Evolutionary conservation across 2,329 filamentous ascomycete species (phyloP), one percentile per base, ranked within the genome.

Genomic region (Nigrospora osmanthi): DNA sequence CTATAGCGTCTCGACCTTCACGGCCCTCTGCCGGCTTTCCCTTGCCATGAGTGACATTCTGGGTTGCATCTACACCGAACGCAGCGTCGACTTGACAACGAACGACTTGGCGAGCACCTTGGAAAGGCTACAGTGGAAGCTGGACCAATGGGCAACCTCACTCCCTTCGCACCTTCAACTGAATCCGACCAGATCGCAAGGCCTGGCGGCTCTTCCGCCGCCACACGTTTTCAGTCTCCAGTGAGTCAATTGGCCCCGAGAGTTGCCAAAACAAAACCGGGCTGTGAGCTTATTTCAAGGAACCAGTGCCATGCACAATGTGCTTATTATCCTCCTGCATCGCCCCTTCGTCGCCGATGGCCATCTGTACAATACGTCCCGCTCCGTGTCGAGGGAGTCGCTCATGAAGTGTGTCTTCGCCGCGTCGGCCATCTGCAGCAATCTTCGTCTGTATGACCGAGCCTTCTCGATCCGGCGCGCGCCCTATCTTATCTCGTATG

Each of bases 401-500:
- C 64, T 71, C 49, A 58, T 63, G 41, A 65, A 62, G 33, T 78
- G 74, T 46, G 66, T 69, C 0, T 60, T 61, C 1, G 72, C 73
- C 0, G 73, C 73, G 0, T 59, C 61, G 11, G 61, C 62, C 13
- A 76, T 76, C 4, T 64, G 67, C 13, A 55, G 59, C 3, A 54
- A 77, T 0, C 51, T 76, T 0, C 62, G 65, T 16, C 58, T 62
- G 6, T 76, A 76, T 38, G 62, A 73, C 19, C 56, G 58, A 30
- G 59, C 65, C 0, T 77, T 73, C 35, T 70, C 67, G 1, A 62
- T 75, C 2, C 58, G 62, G 11, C 58, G 66, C 11, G 71, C 75
- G 0, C 75, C 75, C 0, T 78, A 78, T 44, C 57, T 78, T 1
- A 67, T 78, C 15, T 74, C 71, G 0, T 80, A 80, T 52, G 72